Conservation (phyloP, 2,329 filamentous ascomycete genomes). For the Colletotrichum sp. region DNA sequence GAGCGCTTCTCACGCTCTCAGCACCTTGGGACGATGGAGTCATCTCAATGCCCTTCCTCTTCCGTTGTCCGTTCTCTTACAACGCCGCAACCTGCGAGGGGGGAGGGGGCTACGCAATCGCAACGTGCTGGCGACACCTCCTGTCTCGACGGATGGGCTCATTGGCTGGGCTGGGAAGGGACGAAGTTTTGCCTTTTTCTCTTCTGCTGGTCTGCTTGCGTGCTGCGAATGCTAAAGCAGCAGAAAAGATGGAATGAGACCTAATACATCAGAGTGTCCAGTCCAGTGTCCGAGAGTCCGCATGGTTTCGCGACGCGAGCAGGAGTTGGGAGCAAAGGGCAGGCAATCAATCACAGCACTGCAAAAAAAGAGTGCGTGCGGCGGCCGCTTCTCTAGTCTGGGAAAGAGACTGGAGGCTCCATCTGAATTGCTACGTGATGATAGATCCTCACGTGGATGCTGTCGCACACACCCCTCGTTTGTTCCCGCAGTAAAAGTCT, state of each 20-base stretch:
- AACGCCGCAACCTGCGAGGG: neutral
- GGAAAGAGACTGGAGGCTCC: neutral
- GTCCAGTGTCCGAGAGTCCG: neutral
- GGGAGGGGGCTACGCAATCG: neutral
- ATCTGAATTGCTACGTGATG: neutral
- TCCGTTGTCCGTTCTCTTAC: neutral
- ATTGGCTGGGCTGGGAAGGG: neutral
- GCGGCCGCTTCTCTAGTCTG: neutral
- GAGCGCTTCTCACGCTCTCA: neutral
- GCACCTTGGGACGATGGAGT: slow-evolving; percentile 8
- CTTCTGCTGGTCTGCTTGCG: neutral
- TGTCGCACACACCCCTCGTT: neutral
- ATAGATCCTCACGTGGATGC: slow-evolving; percentile 11
- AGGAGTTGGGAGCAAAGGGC: neutral
- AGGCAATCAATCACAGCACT: neutral
- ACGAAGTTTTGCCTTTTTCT: neutral
- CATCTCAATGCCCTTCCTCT: neutral
- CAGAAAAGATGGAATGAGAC: neutral
- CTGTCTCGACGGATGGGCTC: slow-evolving; percentile 5
- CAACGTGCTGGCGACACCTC: slow-evolving; percentile 4
- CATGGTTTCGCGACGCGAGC: neutral
- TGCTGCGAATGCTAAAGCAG: neutral
- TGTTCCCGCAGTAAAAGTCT: neutral
- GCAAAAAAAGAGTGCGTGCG: neutral
- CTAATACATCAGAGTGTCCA: neutral